Base-by-base conservation (phyloP, 2,329 filamentous ascomycete genomes). In the Curvularia eragrostidis region DNA sequence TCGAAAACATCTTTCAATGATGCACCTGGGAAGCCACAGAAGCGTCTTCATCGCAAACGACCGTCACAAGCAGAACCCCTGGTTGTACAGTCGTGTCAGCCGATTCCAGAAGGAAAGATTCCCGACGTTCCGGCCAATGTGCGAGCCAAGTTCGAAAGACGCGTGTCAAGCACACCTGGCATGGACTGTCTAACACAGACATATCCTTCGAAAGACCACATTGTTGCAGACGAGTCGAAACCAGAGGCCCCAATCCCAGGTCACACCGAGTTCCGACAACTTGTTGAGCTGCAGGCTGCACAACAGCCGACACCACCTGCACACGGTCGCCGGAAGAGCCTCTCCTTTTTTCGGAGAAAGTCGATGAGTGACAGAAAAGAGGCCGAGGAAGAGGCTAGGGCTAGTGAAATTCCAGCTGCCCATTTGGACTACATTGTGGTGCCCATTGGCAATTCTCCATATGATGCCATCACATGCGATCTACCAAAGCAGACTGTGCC, bases 371-470 rank as follows among this genome's bases (percentile, higher is more conserved):
- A 69, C 28, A 52, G n/a, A 10, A 44, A 21, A 36, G 19, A 24
- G n/a, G 15, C 30, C 9, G 54, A 58, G 34, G 53, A 52, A 5
- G 62, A 61, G 30, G 53, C 69, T 13, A 57, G 63, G n/a, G 49
- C 62, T 34, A 43, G 58, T 24, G 55, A 66, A 34, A 52, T 66
- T n/a, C 68, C 62, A 28, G 66, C 76, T 13, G n/a, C n/a, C n/a
- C n/a, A n/a, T n/a, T n/a, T n/a, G n/a, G 71, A 75, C 26, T 73
- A 81, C 59, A 73, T n/a, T n/a, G n/a, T 81, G 34, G 78, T 74
- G 15, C 79, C 76, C 2, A 70, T 82, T 0, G 80, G 80, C 21
- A 62, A 67, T 19, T 79, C 77, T 10, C 78, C 80, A 5, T 82
- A 81, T 58, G 80, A 81, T 52, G 72, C 77, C 36, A 77, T 80